Evolutionary conservation across 73 alveolate species (phyloP).

Genomic region (Paramecium primaurelia): DNA sequence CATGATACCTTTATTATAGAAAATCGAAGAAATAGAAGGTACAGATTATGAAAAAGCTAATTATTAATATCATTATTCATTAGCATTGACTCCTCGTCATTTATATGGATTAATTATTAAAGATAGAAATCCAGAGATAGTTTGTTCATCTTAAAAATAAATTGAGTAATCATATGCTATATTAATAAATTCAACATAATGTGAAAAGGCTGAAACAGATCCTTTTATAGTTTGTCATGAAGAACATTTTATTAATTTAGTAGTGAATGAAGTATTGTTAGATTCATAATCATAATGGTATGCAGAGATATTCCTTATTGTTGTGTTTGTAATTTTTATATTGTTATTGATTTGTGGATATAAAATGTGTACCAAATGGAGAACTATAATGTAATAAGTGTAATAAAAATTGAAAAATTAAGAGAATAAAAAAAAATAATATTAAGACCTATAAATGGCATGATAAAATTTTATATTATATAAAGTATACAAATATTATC

Average conservation of each 20-base stretch:
- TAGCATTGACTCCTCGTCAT: slow-evolving; percentile 1
- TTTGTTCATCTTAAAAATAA: background rate
- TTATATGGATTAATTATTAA: background rate
- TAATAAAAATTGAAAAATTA: background rate
- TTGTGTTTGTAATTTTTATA: background rate
- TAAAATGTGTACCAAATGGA: background rate
- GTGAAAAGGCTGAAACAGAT: slow-evolving; percentile 3
- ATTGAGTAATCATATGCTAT: background rate
- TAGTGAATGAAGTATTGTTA: slow-evolving; percentile 17
- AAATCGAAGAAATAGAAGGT: background rate
- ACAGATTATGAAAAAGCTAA: background rate
- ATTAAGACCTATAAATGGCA: background rate
- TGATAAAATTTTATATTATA: background rate
- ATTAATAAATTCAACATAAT: background rate
- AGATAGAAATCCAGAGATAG: slow-evolving; percentile 3
- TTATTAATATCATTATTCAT: background rate
- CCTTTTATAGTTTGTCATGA: slow-evolving; percentile 30
- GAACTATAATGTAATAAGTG: background rate
- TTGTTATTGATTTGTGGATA: background rate
- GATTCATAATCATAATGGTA: background rate
- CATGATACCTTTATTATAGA: background rate
- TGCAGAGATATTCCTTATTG: background rate
- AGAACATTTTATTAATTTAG: background rate
- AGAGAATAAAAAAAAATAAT: background rate
- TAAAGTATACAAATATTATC: background rate